A percentile compares a stretch with the other conserved stretches of the same genome.
Evolutionary conservation across 441 rosid genomes (phyloP).

Genomic region (Mallotus repandus): DNA sequence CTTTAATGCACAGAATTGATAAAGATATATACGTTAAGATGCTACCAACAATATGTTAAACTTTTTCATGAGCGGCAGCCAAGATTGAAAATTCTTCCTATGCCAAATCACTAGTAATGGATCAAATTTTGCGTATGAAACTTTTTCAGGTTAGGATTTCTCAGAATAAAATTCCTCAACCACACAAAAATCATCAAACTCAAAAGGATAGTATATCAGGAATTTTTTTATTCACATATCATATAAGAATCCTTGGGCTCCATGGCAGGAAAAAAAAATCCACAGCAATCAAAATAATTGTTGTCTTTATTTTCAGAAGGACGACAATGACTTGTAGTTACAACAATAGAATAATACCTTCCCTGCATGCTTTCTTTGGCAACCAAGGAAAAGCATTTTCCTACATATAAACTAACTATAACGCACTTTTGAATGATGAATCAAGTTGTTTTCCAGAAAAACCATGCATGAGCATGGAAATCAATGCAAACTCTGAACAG

Average conservation of each 20-base stretch:
- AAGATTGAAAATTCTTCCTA: neutral
- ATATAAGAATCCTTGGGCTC: neutral
- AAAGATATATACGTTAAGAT: too few species aligned
- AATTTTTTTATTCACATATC: neutral
- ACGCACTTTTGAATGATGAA: neutral
- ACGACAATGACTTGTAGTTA: neutral
- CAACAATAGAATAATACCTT: neutral
- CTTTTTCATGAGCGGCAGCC: too few species aligned
- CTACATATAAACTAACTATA: neutral
- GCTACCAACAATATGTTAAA: too few species aligned
- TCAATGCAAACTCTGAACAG: neutral
- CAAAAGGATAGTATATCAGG: too few species aligned
- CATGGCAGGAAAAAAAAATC: too few species aligned
- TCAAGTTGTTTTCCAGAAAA: neutral
- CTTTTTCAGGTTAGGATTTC: too few species aligned
- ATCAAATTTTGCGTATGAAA: too few species aligned
- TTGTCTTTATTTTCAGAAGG: neutral
- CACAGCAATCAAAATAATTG: neutral
- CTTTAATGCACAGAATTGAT: too few species aligned
- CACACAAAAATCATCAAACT: neutral
- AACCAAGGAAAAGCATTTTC: neutral
- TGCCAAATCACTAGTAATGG: neutral
- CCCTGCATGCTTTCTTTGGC: neutral
- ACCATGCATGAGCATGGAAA: constrained; percentile 8
- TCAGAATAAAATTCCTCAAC: too few species aligned